phyloP scores from a whole-genome alignment of 495 filamentous ascomycete genomes.

The Chlorociboria aeruginascens region DNA sequence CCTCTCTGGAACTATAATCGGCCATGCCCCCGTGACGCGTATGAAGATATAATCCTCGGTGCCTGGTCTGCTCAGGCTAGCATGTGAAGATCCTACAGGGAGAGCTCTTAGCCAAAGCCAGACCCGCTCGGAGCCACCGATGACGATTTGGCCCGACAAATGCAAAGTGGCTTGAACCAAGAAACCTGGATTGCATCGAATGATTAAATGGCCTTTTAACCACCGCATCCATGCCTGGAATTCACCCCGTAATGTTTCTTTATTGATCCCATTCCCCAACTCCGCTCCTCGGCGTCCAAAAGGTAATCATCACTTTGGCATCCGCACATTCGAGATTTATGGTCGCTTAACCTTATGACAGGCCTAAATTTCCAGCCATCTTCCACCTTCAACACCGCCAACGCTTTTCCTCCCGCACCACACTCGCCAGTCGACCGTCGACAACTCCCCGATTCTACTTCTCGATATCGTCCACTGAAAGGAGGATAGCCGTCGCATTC shows the following conservation, averaged over 20 bases:
- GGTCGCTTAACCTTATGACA: background rate
- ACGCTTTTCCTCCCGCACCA: background rate
- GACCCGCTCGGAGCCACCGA: background rate
- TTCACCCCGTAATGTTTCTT: too few relatives aligned
- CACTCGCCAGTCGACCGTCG: too few relatives aligned
- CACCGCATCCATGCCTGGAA: too few relatives aligned
- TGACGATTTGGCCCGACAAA: background rate
- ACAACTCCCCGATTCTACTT: too few relatives aligned
- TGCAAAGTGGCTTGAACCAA: background rate
- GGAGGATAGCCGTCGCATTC: too few relatives aligned
- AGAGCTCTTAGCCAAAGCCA: background rate
- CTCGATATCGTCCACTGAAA: too few relatives aligned
- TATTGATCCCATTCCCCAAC: background rate
- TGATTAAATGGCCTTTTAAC: too few relatives aligned
- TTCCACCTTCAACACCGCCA: background rate
- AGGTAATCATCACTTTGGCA: background rate
- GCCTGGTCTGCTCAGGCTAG: background rate
- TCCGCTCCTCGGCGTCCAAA: background rate
- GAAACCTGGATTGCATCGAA: background rate
- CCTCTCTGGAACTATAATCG: background rate
- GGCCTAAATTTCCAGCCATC: constrained; percentile 1
- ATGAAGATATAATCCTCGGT: background rate
- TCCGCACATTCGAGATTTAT: background rate
- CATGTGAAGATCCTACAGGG: background rate
- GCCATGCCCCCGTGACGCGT: background rate